phyloP scores from a whole-genome alignment of 2,329 filamentous ascomycete species.

The Zalaria sp. region DNA sequence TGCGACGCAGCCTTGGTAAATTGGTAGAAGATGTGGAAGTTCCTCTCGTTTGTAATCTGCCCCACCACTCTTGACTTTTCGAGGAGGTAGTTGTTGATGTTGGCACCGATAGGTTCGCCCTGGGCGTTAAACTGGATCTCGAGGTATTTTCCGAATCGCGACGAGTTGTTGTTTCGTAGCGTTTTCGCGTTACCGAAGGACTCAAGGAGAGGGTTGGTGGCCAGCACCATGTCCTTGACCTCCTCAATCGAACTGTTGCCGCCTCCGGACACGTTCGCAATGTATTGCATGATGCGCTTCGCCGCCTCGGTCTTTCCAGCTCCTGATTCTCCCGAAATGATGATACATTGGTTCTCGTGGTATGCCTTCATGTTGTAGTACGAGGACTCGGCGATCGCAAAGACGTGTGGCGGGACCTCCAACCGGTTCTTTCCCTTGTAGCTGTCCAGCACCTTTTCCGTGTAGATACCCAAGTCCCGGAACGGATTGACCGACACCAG shows the following conservation, averaged over 20 bases:
- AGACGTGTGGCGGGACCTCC: conserved; percentile 78
- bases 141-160: conserved; percentile 93
- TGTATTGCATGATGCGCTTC: conserved; percentile 99
- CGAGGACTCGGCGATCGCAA: conserved; percentile 85
- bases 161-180: conserved; percentile 95
- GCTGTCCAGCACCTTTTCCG: conserved; percentile 79
- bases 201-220: conserved; percentile 91
- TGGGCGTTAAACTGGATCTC: conserved; percentile 89
- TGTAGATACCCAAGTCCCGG: conserved; percentile 90
- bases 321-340: conserved; percentile 96
- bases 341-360: conserved; percentile 97
- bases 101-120: conserved; percentile 87
- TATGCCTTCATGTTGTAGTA: conserved; percentile 99
- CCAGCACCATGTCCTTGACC: conserved; percentile 98
- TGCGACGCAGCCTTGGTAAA: conserved; percentile 91
- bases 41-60: conserved; percentile 88
- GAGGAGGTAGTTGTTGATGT: conserved; percentile 95
- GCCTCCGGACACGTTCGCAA: conserved; percentile 88
- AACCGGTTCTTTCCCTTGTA: conserved; percentile 96
- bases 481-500: conserved; percentile 98
- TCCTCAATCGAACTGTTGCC: conserved; percentile 76
- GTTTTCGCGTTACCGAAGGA: conserved; percentile 99
- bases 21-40: conserved; percentile 99
- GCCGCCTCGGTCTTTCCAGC: conserved; percentile 97
- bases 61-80: conserved; percentile 93